Percentiles rank a stretch among this genome's conserved stretches.
phyloP scores from a whole-genome alignment of 768 basidiomycete genomes.

The Panaeolus papilionaceus region DNA sequence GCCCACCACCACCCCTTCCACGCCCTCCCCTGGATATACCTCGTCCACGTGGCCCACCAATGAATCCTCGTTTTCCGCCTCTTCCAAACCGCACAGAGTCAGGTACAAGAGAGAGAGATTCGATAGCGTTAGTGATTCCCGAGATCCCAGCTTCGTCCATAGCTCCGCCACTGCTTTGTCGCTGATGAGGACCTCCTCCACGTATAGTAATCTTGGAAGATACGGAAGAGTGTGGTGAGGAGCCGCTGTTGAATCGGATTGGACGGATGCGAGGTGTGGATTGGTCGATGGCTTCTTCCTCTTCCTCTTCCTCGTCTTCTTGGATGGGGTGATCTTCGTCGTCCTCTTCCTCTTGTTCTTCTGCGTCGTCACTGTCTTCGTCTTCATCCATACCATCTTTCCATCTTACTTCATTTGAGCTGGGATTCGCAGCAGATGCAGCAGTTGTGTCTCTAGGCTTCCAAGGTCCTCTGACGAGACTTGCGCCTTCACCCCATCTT shows the following conservation, averaged over 20 bases:
- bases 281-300: slow-evolving; percentile 30
- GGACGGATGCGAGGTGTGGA: slow-evolving; percentile 35
- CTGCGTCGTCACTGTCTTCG: slow-evolving; percentile 35
- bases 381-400: slow-evolving; percentile 30
- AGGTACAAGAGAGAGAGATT: slow-evolving; percentile 65
- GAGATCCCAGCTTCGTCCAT: slow-evolving; percentile 44
- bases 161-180: slow-evolving; percentile 18
- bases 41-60: slow-evolving; percentile 34
- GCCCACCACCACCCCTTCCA: slow-evolving; percentile 17
- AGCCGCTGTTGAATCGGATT: slow-evolving; percentile 23
- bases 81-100: slow-evolving; percentile 75
- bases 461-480: slow-evolving; percentile 79
- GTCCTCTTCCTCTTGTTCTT: slow-evolving; percentile 36
- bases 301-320: slow-evolving; percentile 30
- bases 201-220: slow-evolving; percentile 21
- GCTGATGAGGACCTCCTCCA: slow-evolving; percentile 16
- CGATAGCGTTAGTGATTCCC: slow-evolving; percentile 52
- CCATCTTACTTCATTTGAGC: slow-evolving; percentile 7
- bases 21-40: slow-evolving; percentile 28
- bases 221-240: slow-evolving; percentile 28
- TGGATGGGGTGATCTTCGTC: slow-evolving; percentile 23
- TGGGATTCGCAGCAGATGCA: slow-evolving; percentile 19
- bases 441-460: slow-evolving; percentile 43
- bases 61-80: slow-evolving; percentile 67
- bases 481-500: slow-evolving; percentile 86